Conservation (phyloP, 1,284 basidiomycete species). For the Heterobasidion parviporum region DNA sequence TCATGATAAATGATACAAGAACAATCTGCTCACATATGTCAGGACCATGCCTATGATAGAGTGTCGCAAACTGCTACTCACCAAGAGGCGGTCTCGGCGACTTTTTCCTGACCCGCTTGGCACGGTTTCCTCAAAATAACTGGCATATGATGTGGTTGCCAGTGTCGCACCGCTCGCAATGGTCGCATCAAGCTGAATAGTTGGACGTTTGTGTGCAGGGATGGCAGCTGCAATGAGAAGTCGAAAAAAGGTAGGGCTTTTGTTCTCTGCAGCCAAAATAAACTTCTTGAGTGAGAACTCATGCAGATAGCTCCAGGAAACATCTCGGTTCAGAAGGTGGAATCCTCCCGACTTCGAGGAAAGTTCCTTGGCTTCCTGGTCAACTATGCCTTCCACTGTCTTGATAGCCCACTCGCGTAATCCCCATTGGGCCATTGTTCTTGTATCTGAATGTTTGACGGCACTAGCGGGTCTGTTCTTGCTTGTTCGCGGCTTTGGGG, state of each 20-base stretch:
- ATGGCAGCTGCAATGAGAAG: background rate
- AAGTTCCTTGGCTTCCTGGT: no score
- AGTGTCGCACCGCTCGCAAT: background rate
- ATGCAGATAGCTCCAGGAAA: no score
- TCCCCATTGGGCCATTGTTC: no score
- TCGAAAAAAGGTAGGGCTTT: background rate
- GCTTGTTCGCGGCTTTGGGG: no score
- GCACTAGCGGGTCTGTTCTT: no score
- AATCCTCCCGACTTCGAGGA: no score
- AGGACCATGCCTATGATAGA: background rate
- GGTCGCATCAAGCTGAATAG: background rate
- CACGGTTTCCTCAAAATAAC: background rate
- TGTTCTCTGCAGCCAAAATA: background rate
- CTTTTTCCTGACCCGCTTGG: background rate
- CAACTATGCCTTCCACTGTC: no score
- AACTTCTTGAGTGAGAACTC: background rate
- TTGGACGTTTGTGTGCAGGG: background rate
- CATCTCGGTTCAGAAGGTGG: no score
- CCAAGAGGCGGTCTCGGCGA: no score
- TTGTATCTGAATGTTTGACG: no score
- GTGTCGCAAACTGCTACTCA: background rate
- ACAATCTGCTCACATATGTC: conserved; percentile 14
- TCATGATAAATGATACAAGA: background rate
- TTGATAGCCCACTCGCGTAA: no score
- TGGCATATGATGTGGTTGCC: background rate